Base-by-base conservation (phyloP, 106 monocot species). In the Amphibolis antarctica region DNA sequence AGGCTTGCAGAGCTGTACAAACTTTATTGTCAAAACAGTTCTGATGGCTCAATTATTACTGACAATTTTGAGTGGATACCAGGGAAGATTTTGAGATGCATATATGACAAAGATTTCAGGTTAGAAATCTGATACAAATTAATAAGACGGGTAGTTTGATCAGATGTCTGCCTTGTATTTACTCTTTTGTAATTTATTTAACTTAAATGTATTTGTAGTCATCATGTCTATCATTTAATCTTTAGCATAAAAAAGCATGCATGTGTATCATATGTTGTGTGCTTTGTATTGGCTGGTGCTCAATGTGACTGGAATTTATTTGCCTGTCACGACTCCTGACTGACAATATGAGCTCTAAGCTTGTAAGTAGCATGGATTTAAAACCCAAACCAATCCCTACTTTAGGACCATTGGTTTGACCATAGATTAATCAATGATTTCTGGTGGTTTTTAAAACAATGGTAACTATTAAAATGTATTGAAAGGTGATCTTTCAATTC, bases 51-150 rank as follows among this genome's bases (percentile, higher is more conserved):
- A 52, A 26, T 72, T 55, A 79, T 62, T 64, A 26, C 55, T 71
- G 73, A 78, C 42, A 78, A 82, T 44, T 80, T 78, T 71, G 84
- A 82, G 28, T 96, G 96, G 96, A 90, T 96, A 74, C 96, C 90
- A 59, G 96, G 86, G 66, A 90, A 82, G 71, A 82, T 96, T 76
- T 77, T 96, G 75, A 86, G 84, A 74, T 90, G 96, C 69, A 78
- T 90, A 66, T 96, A 96, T 80, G 96, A 96, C 71, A 90, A 82
- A 60, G 96, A 96, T 75, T 90, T 89, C 71, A 96, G 96, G 96
- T 96, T 63, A 75, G 67, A 60, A 63, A 24, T 29, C 10, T 4
- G 7, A 36, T 4, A 36, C 48, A 49, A 49, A 49, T n/a, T 49
- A 49, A 17, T 49, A 17, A 49, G 48, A 10, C 15, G 48, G n/a